phyloP scores from a whole-genome alignment of 768 basidiomycete species.

The Podaxis sp. region DNA sequence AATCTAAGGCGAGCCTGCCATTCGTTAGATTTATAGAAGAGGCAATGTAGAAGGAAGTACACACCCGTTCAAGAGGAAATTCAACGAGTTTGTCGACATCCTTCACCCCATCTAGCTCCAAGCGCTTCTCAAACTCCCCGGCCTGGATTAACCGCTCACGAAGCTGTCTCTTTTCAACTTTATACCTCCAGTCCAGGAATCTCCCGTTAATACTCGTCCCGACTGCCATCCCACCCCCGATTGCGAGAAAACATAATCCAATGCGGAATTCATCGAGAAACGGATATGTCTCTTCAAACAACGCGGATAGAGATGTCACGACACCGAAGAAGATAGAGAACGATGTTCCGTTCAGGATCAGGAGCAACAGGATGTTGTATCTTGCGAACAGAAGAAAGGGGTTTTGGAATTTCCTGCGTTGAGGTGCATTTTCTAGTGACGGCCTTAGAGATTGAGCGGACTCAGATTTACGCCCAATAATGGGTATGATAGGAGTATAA shows the following conservation, averaged over 20 bases:
- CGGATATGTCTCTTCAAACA: conserved; percentile 59
- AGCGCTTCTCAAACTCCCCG: conserved; percentile 1
- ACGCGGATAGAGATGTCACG: conserved; percentile 56
- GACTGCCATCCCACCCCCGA: conserved; percentile 70
- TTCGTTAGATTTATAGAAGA: neutral
- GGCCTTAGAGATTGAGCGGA: conserved; percentile 14
- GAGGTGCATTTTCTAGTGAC: conserved; percentile 23
- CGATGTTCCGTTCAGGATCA: conserved; percentile 48
- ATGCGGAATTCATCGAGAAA: conserved; percentile 62
- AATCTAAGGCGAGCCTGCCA: conserved; percentile 21
- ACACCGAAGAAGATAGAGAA: conserved; percentile 61
- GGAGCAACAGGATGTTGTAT: conserved; percentile 51
- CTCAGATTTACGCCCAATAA: neutral
- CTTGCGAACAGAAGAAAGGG: conserved; percentile 55
- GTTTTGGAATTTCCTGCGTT: conserved; percentile 40
- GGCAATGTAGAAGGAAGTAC: neutral
- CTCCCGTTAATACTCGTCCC: conserved; percentile 60
- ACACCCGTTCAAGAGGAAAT: conserved; percentile 7
- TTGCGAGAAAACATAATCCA: conserved; percentile 75
- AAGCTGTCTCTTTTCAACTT: conserved; percentile 31
- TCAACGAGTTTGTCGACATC: neutral
- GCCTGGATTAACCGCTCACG: conserved; percentile 13
- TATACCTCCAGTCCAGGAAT: conserved; percentile 66
- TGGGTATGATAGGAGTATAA: conserved; percentile 9
- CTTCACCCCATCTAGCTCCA: neutral